Base-by-base conservation (phyloP, 2,329 filamentous ascomycete species). In the Aspergillus sojae region DNA sequence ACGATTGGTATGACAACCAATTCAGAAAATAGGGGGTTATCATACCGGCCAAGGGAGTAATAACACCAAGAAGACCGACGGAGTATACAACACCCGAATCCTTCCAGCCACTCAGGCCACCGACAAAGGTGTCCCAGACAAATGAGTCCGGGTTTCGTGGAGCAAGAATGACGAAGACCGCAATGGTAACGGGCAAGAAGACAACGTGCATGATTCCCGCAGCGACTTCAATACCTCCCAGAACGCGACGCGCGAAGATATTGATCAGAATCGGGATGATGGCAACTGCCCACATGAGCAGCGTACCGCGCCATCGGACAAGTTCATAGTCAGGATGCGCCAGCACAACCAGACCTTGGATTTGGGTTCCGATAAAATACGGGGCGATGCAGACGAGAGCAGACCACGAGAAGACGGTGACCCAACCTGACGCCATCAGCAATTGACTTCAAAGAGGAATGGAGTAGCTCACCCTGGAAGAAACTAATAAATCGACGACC, bases 231-330 rank as follows among this genome's bases (percentile, higher is more conserved):
- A 68, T 36, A 6, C 5, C 34, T 16, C 34, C 65, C 4, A 58
- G 30, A 3, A 68, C n/a, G 16, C 66, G 66, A 21, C 66, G 65
- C 5, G 57, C 70, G 62, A 83, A 78, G 0, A 83, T 82, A 68
- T 86, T 86, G 75, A 86, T 79, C 19, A 84, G 70, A 21, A 85
- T 79, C 2, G 79, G 79, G 23, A 85, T 78, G 5, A 80, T 50
- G 2, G 83, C 75, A 36, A 84, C 78, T 3, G 78, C 79, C 74
- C 83, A 85, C 23, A 83, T 79, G 0, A 86, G 70, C 3, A 87
- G 71, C 0, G 83, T 85, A 0, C 80, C 82, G 39, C 75, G 74
- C 74, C 74, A 77, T 11, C 65, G 52, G 36, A 71, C 43, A 2
- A 68, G 52, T 4, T 65, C 61, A 52, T 76, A 77, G 1, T 66